phyloP scores from a whole-genome alignment of 352 stramenopile species.

The Globisporangium middletonii region DNA sequence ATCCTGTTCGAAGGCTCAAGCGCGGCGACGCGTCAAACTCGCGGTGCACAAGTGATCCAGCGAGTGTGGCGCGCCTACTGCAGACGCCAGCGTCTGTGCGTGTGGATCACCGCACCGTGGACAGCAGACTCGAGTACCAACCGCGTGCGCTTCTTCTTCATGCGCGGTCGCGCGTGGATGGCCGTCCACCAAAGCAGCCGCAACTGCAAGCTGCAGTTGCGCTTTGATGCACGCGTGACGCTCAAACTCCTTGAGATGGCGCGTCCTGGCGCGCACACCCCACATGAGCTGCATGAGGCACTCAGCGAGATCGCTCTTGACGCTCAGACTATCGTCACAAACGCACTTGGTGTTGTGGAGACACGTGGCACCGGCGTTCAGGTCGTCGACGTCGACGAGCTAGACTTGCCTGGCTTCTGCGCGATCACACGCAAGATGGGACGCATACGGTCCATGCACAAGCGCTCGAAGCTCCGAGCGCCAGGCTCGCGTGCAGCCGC shows the following conservation, averaged over 20 bases:
- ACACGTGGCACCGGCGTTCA: conserved; percentile 6
- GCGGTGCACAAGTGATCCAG: conserved; percentile 25
- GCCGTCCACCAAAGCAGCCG: neutral
- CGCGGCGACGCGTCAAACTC: conserved; percentile 17
- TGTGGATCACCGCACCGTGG: conserved; percentile 7
- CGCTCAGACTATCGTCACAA: conserved; percentile 22
- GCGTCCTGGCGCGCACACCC: conserved; percentile 22
- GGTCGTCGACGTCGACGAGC: conserved; percentile 45
- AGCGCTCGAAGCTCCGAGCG: conserved; percentile 23
- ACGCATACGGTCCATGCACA: conserved; percentile 39
- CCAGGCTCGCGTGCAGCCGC: neutral
- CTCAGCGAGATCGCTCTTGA: conserved; percentile 32
- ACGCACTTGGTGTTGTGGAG: conserved; percentile 11
- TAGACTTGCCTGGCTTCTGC: conserved; percentile 39
- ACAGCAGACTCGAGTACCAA: neutral
- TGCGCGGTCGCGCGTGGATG: conserved; percentile 35
- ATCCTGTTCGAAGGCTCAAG: conserved; percentile 28
- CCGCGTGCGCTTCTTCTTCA: conserved; percentile 36
- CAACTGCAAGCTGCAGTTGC: conserved; percentile 14
- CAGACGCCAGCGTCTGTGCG: conserved; percentile 16
- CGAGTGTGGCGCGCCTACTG: conserved; percentile 18
- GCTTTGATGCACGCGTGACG: conserved; percentile 37
- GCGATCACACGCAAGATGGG: conserved; percentile 34
- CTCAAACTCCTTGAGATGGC: conserved; percentile 37
- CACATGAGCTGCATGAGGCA: conserved; percentile 21